Percentiles rank a stretch among this genome's conserved stretches.
These are phyloP conservation scores for Bryum argenteum DNA, from an alignment of 225 moss, liverwort and hornwort genomes.

Conservation along the genomic window DNA sequence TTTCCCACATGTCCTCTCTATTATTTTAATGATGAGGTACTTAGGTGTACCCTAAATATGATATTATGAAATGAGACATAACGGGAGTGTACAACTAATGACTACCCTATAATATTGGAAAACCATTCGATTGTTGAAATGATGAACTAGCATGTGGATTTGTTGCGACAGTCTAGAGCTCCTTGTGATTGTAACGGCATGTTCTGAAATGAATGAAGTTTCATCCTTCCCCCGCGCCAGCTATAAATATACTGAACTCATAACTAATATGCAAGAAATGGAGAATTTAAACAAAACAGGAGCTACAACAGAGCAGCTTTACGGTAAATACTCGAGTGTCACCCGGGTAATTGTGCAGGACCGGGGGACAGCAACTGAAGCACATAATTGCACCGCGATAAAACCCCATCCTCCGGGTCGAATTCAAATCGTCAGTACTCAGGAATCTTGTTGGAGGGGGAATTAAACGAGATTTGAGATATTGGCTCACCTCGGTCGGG, in stretches of 20 bases:
- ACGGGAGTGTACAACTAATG: too few relatives aligned
- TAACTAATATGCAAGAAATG: not conserved
- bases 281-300: not conserved
- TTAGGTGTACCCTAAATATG: too few relatives aligned
- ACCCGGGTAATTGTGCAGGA: not conserved
- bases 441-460: too few relatives aligned
- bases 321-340: not conserved
- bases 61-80: too few relatives aligned
- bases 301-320: accelerated
- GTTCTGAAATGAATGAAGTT: not conserved
- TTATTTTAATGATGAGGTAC: too few relatives aligned
- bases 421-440: not conserved
- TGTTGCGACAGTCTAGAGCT: not conserved
- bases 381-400: constrained; percentile 22
- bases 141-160: accelerated
- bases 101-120: not conserved
- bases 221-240: too few relatives aligned
- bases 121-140: not conserved
- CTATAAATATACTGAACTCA: too few relatives aligned
- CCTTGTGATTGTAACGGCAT: not conserved
- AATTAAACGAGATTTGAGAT: too few relatives aligned
- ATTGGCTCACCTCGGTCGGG: too few relatives aligned
- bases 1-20: too few relatives aligned
- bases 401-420: not conserved
- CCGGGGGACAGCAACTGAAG: constrained; percentile 4